Evolutionary conservation across 192 early-diverging fungal genomes (phyloP), one percentile per base, ranked within the genome.

Genomic region (Jimgerdemannia lactiflua): DNA sequence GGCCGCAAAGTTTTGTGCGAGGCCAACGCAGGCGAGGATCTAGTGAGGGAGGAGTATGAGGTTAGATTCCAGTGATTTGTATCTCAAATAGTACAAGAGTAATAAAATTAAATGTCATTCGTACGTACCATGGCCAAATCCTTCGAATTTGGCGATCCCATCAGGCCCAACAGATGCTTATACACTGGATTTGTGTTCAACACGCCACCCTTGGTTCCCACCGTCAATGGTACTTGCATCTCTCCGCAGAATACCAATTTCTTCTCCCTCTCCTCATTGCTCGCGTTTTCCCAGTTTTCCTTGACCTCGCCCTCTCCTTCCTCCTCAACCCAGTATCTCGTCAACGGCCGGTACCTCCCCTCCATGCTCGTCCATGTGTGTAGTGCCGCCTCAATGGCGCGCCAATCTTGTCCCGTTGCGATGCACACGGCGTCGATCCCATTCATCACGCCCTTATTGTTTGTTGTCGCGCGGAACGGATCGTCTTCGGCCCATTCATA

Each of bases 371-470:
- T 89, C 87, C 88, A 93, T 2, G 91, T 89, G 82, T 94, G 92
- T 4, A 86, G 87, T 40, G 87, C 83, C 20, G 92, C 91, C 75
- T 92, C 92, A 76, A 94, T 86, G 4, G 92, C 92, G 39, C 92
- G 81, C 92, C 92, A 94, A 72, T 94, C 92, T 74, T 94, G 92
- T 1, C 92, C 92, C 3, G 91, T 89, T 4, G 92, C 92, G 54
- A 94, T 71, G 3, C 91, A 91, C 18, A 94, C 91, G 42, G 92
- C 91, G 76, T 94, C 92, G 70, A 94, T 89, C 4, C 92, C 92
- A 78, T 94, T 94, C 92, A 94, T 93, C 66, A 94, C 92, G 4
- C 92, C 92, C 77, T 94, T 94, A 84, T 94, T 94, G 73, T 94
- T 91, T 0, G 92, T 94, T 2, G 90, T 86, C 8, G 92, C 92